Evolutionary conservation across 768 basidiomycete genomes (phyloP).

Genomic region (Albatrellus ellisii): DNA sequence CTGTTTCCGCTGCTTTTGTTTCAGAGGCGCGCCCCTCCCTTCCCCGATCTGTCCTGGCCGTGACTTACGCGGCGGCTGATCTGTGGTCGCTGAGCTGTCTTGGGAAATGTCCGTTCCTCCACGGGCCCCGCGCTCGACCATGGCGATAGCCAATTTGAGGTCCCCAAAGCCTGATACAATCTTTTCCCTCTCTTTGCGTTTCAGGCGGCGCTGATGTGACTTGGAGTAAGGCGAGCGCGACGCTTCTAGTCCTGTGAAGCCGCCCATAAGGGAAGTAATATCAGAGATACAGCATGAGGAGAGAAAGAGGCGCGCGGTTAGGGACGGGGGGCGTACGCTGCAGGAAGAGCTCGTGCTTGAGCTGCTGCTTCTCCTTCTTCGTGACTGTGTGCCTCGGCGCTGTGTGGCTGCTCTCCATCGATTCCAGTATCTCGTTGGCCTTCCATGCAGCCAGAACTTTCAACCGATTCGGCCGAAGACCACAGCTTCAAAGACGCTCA

Average conservation of each 20-base stretch:
- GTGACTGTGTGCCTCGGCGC: constrained; percentile 18
- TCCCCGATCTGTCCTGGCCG: constrained; percentile 52
- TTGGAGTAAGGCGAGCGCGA: constrained; percentile 50
- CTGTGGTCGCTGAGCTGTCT: constrained; percentile 8
- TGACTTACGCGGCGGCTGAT: too few relatives aligned
- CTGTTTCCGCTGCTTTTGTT: constrained; percentile 49
- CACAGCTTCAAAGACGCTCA: constrained; percentile 14
- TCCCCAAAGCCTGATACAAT: constrained; percentile 22
- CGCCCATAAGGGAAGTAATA: not conserved
- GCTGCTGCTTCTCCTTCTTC: constrained; percentile 57
- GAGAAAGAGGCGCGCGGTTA: not conserved
- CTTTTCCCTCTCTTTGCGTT: constrained; percentile 44
- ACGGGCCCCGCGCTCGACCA: constrained; percentile 20
- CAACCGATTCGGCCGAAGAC: constrained; percentile 6
- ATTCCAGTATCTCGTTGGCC: constrained; percentile 32
- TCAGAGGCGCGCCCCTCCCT: constrained; percentile 44
- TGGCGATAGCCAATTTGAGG: constrained; percentile 36
- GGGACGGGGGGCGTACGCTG: constrained; percentile 33
- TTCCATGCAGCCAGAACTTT: constrained; percentile 13
- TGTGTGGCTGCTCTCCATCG: constrained; percentile 19
- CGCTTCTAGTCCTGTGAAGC: constrained; percentile 32
- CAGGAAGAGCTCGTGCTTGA: constrained; percentile 57
- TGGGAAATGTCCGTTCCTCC: not conserved
- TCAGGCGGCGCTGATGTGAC: constrained; percentile 56
- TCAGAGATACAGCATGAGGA: not conserved